Evolutionary conservation across 768 basidiomycete species (phyloP), one percentile per base, ranked within the genome.

Genomic region (Sarcomyxa edulis): DNA sequence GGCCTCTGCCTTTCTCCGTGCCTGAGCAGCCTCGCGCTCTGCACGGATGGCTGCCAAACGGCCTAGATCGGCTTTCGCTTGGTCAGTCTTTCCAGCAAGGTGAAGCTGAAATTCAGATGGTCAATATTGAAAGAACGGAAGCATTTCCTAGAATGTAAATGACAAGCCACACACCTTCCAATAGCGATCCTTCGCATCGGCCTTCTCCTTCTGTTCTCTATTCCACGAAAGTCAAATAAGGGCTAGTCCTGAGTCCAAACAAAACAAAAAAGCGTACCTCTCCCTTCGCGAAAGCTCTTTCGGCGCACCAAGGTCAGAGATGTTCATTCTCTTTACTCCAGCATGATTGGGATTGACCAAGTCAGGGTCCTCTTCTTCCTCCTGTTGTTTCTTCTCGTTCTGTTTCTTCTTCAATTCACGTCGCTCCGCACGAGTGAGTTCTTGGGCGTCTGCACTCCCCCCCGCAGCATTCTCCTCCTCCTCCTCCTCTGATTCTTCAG

Each of bases 131-230:
- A 25, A 18, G 11, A 25, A 9, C 12, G 12, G 11, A 18, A 9
- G 6, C 24, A 9, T 8, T 23, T 20, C 39, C 6, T 16, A 12
- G 2, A 10, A 7, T 30, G n/a, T n/a, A n/a, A n/a, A n/a, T n/a
- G n/a, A n/a, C n/a, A n/a, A n/a, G 16, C 14, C n/a, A 46, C 66
- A 1, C 19, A 87, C 84, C 76, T 94, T 90, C 81, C 82, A 82
- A 58, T 95, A 95, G 18, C 74, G 68, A 19, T 91, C 89, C 54
- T 88, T 78, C 2, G 91, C 88, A 1, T 92, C 91, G 51, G 85
- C 74, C 66, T 92, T 93, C 61, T 94, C 91, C 55, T 93, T 92
- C 54, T 81, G 82, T 55, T 96, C 94, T 47, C 93, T 93, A 45
- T 7, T 25, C 31, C n/a, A n/a, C n/a, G n/a, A n/a, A n/a, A 10